Conservation (phyloP, 2,329 filamentous ascomycete species). For the Zymoseptoria tritici region DNA sequence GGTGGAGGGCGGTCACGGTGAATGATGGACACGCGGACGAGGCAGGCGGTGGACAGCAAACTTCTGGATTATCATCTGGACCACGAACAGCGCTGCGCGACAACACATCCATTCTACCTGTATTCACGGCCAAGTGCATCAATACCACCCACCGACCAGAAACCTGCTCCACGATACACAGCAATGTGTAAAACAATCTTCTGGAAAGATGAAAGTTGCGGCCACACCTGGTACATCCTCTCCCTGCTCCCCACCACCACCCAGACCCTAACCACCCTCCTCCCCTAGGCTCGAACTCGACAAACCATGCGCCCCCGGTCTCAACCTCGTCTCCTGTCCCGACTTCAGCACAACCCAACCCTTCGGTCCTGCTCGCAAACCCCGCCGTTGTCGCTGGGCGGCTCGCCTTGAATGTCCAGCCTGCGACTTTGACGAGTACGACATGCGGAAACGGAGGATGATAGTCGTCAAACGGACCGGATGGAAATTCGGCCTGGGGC, state of each 20-base stretch:
- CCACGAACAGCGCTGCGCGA: not conserved
- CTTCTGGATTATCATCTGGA: not conserved
- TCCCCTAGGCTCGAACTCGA: constrained; percentile 34
- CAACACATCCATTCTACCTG: not conserved
- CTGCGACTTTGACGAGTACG: constrained; percentile 23
- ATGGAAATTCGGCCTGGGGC: constrained; percentile 20
- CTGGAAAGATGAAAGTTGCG: constrained; percentile 40
- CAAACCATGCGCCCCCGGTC: constrained; percentile 35
- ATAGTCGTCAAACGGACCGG: constrained; percentile 22
- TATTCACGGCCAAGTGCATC: not conserved
- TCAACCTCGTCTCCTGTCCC: constrained; percentile 37
- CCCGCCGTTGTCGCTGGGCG: constrained; percentile 16
- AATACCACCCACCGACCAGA: not conserved
- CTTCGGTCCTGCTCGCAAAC: constrained; percentile 19
- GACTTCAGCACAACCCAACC: constrained; percentile 25
- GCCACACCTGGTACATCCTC: constrained; percentile 37
- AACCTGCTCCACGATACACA: not conserved
- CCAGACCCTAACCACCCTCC: not conserved
- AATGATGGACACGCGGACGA: not conserved
- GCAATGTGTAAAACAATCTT: constrained; percentile 42
- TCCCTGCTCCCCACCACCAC: not conserved
- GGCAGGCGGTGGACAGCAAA: not conserved
- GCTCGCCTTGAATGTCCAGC: constrained; percentile 19
- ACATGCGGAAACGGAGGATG: constrained; percentile 19
- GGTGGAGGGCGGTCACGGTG: not conserved